Evolutionary conservation across 164 flowering plant species (phyloP), one percentile per base, ranked within the genome.

Genomic region (Saururus chinensis): DNA sequence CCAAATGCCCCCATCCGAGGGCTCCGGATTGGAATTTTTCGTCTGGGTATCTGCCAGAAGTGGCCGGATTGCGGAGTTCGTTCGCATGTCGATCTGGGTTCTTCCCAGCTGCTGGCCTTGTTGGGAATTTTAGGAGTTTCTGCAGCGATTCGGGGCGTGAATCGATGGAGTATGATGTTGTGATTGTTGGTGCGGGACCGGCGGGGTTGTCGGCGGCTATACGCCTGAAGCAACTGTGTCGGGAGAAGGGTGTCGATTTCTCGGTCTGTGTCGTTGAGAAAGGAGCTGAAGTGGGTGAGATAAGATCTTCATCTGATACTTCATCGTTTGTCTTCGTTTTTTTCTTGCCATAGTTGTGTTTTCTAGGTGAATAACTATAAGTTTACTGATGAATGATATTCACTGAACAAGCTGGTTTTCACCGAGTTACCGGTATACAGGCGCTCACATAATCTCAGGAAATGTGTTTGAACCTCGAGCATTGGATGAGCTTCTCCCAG

Each of bases 391-490:
- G n/a, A n/a, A n/a, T n/a, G n/a, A n/a, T n/a, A n/a, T n/a, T n/a
- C n/a, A n/a, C n/a, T n/a, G n/a, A n/a, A n/a, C n/a, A n/a, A n/a
- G n/a, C n/a, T n/a, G n/a, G n/a, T n/a, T n/a, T n/a, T n/a, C n/a
- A n/a, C n/a, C n/a, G n/a, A n/a, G n/a, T n/a, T n/a, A 42, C 41
- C 24, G 23, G 26, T 60, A 40, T 23, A n/a, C 66, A 92, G 96
- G 98, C 71, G 91, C 92, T 65, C 98, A 92, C 75, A 85, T 92
- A 57, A 58, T 92, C 60, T 92, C 98, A 23, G 98, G 98, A 13
- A 92, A 92, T 76, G 96, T 92, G 64, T 89, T 89, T 72, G 97
- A 92, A 64, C 88, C 97, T 6, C 83, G 96, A 19, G 97, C 98
- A 45, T 66, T 92, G 72, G 81, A 89, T 78, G 98, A 92, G 71